phyloP scores from a whole-genome alignment of 2,329 filamentous ascomycete species.

The Malbranchea zuffiana region DNA sequence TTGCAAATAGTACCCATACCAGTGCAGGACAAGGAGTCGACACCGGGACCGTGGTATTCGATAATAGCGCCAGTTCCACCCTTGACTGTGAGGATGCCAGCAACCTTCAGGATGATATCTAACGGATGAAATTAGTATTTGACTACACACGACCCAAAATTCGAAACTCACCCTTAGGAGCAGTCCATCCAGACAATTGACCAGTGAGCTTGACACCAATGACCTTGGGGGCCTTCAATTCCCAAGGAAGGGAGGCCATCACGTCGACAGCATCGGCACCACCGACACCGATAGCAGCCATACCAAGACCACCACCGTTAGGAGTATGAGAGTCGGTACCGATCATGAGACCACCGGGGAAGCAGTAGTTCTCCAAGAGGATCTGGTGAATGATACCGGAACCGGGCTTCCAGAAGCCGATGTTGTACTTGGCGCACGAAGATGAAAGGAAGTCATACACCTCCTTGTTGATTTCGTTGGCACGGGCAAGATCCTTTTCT shows the following conservation, averaged over 20 bases:
- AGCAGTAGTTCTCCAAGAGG: constrained; percentile 95
- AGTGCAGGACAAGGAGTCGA: constrained; percentile 62
- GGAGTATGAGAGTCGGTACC: constrained; percentile 97
- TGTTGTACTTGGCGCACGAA: constrained; percentile 98
- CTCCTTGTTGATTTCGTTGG: constrained; percentile 93
- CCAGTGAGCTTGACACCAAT: constrained; percentile 96
- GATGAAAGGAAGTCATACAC: constrained; percentile 95
- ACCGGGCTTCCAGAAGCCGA: constrained; percentile 98
- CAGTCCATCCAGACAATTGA: constrained; percentile 76
- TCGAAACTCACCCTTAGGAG: constrained; percentile 64
- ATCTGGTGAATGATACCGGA: constrained; percentile 99
- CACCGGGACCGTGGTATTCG: constrained; percentile 53
- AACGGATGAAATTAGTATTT: constrained; percentile 10
- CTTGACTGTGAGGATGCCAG: constrained; percentile 94
- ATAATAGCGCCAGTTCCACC: constrained; percentile 83
- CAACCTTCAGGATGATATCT: constrained; percentile 97
- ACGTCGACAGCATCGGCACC: constrained; percentile 98
- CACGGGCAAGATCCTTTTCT: constrained; percentile 82
- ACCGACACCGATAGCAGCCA: constrained; percentile 90
- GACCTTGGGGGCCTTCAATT: constrained; percentile 93
- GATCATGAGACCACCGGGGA: constrained; percentile 95
- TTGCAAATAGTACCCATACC: constrained; percentile 76
- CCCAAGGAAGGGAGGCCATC: constrained; percentile 95
- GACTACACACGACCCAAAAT: constrained; percentile 1
- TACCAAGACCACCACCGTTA: constrained; percentile 91